These are phyloP conservation scores for Ettlia oleoabundans DNA, from an alignment of 139 green algal species.

Conservation along the genomic window DNA sequence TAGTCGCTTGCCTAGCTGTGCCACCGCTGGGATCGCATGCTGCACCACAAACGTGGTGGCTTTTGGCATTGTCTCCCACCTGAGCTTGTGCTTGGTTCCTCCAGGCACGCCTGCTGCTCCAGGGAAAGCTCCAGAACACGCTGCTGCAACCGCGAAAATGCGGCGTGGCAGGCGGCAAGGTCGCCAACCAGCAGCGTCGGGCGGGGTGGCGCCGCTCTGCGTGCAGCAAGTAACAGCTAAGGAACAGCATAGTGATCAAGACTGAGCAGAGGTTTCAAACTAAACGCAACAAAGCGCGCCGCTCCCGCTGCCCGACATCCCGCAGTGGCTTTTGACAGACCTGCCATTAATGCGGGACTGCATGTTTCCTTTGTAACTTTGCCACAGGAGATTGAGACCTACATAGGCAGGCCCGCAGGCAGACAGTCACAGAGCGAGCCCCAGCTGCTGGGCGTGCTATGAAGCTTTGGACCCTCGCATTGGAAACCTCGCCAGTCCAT, in stretches of 20 bases:
- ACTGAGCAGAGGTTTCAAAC: too few relatives aligned
- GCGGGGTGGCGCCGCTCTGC: conserved; percentile 11
- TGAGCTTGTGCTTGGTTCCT: background rate
- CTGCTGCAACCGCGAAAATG: conserved; percentile 23
- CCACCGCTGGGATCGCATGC: background rate
- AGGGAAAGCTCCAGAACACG: conserved; percentile 16
- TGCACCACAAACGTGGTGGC: background rate
- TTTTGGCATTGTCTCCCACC: background rate
- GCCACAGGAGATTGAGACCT: too few relatives aligned
- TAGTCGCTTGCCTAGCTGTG: background rate
- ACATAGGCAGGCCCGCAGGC: too few relatives aligned
- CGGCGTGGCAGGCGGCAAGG: conserved; percentile 16
- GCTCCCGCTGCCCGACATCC: too few relatives aligned
- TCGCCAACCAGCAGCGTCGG: conserved; percentile 34
- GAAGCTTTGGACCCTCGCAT: too few relatives aligned
- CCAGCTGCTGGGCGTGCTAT: background rate
- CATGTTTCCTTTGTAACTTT: too few relatives aligned
- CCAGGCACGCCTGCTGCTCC: background rate
- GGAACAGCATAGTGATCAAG: too few relatives aligned
- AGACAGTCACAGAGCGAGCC: background rate
- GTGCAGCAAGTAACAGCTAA: background rate
- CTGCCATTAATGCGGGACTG: background rate
- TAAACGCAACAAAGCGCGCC: too few relatives aligned
- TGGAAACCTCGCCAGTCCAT: too few relatives aligned
- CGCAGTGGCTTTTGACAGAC: background rate